A percentile compares a stretch with the other conserved stretches of the same genome.
These are phyloP conservation scores for Wickerhamomyces canadensis DNA, from an alignment of 805 yeast genomes.

Conservation along the genomic window DNA sequence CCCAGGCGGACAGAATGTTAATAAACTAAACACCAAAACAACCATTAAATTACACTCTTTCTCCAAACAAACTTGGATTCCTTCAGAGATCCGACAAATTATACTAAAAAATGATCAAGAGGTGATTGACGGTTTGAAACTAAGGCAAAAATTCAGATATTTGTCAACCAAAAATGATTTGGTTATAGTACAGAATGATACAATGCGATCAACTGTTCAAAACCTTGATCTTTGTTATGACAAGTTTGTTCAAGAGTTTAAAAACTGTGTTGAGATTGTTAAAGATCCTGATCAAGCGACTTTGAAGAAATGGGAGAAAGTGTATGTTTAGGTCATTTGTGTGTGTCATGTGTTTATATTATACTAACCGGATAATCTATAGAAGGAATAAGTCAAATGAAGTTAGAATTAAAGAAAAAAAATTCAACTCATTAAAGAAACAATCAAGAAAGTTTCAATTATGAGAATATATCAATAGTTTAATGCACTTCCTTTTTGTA, in stretches of 20 bases:
- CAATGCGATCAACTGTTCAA: conserved; percentile 48
- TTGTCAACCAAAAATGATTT: conserved; percentile 47
- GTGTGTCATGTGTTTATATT: not conserved
- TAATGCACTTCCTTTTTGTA: conserved; percentile 28
- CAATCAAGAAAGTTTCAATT: conserved; percentile 23
- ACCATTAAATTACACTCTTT: conserved; percentile 47
- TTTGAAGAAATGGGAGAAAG: conserved; percentile 44
- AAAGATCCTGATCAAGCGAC: conserved; percentile 42
- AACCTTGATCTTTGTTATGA: conserved; percentile 54
- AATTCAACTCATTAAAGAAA: conserved; percentile 33
- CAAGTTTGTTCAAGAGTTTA: conserved; percentile 53
- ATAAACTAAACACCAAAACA: conserved; percentile 62
- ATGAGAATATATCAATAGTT: not conserved
- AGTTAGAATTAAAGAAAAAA: conserved; percentile 31
- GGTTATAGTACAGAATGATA: conserved; percentile 56
- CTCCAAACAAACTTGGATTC: conserved; percentile 53
- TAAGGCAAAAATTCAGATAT: conserved; percentile 37
- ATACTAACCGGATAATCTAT: not conserved
- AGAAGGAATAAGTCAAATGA: conserved; percentile 27
- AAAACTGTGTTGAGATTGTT: conserved; percentile 39
- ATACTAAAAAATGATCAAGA: conserved; percentile 20
- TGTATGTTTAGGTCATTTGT: conserved; percentile 6
- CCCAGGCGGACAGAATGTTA: conserved; percentile 87
- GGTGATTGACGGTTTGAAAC: not conserved
- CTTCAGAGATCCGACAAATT: conserved; percentile 41